Conservation (phyloP, 345 rosid species). For the Populus alba region DNA sequence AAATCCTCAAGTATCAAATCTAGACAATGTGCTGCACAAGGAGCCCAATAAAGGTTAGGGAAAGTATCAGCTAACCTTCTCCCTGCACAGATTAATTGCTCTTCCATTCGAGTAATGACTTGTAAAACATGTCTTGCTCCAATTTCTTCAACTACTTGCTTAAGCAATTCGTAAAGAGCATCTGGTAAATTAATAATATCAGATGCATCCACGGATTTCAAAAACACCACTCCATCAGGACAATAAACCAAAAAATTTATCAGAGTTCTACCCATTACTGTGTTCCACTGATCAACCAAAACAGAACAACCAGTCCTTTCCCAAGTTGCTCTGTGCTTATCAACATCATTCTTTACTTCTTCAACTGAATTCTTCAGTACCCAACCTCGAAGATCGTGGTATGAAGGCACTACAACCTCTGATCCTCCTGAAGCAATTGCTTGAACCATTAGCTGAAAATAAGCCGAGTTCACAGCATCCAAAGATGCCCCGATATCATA, state of each 20-base stretch:
- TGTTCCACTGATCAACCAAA: constrained; percentile 25
- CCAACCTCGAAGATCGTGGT: constrained; percentile 18
- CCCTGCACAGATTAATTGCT: constrained; percentile 15
- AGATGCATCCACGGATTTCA: constrained; percentile 29
- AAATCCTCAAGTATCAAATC: constrained; percentile 26
- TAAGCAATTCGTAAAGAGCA: constrained; percentile 22
- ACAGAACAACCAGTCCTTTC: constrained; percentile 26
- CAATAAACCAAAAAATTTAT: constrained; percentile 23
- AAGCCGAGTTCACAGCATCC: constrained; percentile 20
- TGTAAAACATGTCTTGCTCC: constrained; percentile 23
- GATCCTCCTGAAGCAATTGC: constrained; percentile 21
- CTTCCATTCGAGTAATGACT: constrained; percentile 25
- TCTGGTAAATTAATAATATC: constrained; percentile 23
- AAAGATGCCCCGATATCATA: constrained; percentile 72
- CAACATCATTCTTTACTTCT: constrained; percentile 16
- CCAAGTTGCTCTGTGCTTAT: constrained; percentile 9
- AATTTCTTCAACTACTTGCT: constrained; percentile 21
- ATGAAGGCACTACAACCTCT: constrained; percentile 11
- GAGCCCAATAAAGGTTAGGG: constrained; percentile 22
- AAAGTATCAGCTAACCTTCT: constrained; percentile 15
- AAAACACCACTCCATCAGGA: constrained; percentile 21
- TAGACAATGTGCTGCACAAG: constrained; percentile 31
- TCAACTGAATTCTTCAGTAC: constrained; percentile 16
- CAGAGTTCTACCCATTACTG: constrained; percentile 16
- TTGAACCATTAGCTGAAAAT: constrained; percentile 26